Evolutionary conservation across 805 yeast genomes (phyloP), one percentile per base, ranked within the genome.

Genomic region (Schizosaccharomyces cryophilus): DNA sequence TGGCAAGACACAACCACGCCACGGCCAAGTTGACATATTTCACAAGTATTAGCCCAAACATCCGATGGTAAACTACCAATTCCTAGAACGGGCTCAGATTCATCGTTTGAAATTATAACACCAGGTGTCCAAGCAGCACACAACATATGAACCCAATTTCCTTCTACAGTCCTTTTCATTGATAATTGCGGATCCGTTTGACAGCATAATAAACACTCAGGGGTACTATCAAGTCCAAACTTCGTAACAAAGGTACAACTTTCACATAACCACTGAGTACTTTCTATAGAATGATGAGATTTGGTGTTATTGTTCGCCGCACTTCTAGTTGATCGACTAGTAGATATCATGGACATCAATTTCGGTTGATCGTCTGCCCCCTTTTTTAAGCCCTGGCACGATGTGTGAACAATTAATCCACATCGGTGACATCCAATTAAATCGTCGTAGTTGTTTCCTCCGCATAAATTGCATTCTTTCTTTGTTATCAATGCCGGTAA

Each of bases 141-240:
- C 2, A 79, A 63, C 2, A 83, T 72, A 72, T 88, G 96, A 42
- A 82, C 80, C 96, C 96, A 88, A 62, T 76, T 74, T 0, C 85
- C 85, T 61, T 75, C 78, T 3, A 67, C 65, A 0, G 93, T 80
- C n/a, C 87, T 75, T 66, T 85, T 84, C 65, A 87, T 69, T 38
- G 26, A 17, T 6, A 29, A 11, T 19, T 51, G 35, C n/a, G 35
- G 7, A 51, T 17, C 30, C 2, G 56, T 17, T 24, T 29, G 56
- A 21, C n/a, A 29, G 26, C 56, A 51, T 17, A 51, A 29, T 17
- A 51, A 17, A 29, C 56, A 51, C 2, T 51, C 17, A 51, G 9
- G 21, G 7, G 21, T 3, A 24, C 13, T 45, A 45, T n/a, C 26
- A n/a, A 19, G 51, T n/a, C 17, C 51, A 5, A 45, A 45, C 4